phyloP scores from a whole-genome alignment of 257 asterid genomes.

The Linderniella brevidens region DNA sequence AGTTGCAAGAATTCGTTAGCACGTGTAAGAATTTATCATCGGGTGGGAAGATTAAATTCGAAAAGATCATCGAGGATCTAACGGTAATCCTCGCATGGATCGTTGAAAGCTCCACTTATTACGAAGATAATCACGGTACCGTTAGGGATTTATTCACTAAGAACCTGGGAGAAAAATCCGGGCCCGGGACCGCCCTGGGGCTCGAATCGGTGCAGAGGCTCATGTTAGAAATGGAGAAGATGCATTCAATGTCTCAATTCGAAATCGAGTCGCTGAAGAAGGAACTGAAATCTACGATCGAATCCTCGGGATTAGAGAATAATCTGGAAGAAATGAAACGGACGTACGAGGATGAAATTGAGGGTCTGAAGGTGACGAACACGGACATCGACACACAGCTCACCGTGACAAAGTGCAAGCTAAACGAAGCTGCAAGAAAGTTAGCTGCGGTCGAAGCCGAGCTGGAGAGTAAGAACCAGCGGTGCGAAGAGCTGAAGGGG shows the following conservation, averaged over 20 bases:
- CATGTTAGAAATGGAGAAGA: conserved; percentile 44
- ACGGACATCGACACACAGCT: conserved; percentile 71
- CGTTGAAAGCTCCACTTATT: conserved; percentile 12
- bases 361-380: conserved; percentile 41
- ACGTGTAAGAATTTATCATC: conserved; percentile 16
- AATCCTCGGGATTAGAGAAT: conserved; percentile 30
- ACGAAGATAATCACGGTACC: neutral
- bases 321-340: conserved; percentile 31
- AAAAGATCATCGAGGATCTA: conserved; percentile 22
- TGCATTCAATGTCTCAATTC: conserved; percentile 18
- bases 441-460: conserved; percentile 55
- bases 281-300: conserved; percentile 20
- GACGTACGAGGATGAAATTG: conserved; percentile 37
- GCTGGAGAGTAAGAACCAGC: conserved; percentile 42
- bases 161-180: conserved; percentile 28
- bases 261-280: conserved; percentile 32
- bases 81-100: conserved; percentile 22
- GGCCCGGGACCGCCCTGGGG: conserved; percentile 29
- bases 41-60: conserved; percentile 17
- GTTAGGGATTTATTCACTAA: conserved; percentile 28
- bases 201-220: conserved; percentile 33
- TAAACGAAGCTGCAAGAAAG: conserved; percentile 34
- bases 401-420: conserved; percentile 24
- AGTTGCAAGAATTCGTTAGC: conserved; percentile 15
- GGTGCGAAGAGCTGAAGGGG: conserved; percentile 61